Percentiles rank a stretch among this genome's conserved stretches.
phyloP scores from a whole-genome alignment of 306 rosid genomes.

The Biancaea sappan region DNA sequence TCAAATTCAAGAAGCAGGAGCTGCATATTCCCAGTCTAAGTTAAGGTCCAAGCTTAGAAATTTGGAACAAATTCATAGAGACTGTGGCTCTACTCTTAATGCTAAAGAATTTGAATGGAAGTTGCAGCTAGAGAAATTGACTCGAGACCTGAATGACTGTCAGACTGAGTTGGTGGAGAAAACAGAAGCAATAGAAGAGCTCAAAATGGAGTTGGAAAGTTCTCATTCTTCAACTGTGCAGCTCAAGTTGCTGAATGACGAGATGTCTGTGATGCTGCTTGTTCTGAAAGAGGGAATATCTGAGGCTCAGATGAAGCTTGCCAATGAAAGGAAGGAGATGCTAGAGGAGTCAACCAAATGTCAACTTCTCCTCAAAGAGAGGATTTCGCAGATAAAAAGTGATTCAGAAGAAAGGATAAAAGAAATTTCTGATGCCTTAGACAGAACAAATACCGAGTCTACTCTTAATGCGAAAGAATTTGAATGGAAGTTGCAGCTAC shows the following conservation, averaged over 20 bases:
- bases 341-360: conserved; percentile 31
- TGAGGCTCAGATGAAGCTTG: conserved; percentile 16
- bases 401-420: conserved; percentile 27
- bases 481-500: conserved; percentile 48
- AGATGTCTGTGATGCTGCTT: conserved; percentile 7
- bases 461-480: conserved; percentile 64
- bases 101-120: conserved; percentile 69
- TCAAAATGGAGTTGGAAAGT: background rate
- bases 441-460: conserved; percentile 45
- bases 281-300: background rate
- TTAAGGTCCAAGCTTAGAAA: conserved; percentile 60
- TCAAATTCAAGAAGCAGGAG: conserved; percentile 72
- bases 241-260: conserved; percentile 6
- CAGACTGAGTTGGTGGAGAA: background rate
- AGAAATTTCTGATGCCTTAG: conserved; percentile 45
- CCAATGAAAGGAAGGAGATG: conserved; percentile 8
- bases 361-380: conserved; percentile 38
- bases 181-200: conserved; percentile 5
- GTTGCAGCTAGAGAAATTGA: conserved; percentile 27
- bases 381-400: conserved; percentile 20
- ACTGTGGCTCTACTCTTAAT: conserved; percentile 47
- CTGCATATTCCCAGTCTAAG: conserved; percentile 64
- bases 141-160: background rate
- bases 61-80: conserved; percentile 60
- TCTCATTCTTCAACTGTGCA: conserved; percentile 8